Conservation (phyloP, 352 stramenopile species). For the Aphanomyces astaci region DNA sequence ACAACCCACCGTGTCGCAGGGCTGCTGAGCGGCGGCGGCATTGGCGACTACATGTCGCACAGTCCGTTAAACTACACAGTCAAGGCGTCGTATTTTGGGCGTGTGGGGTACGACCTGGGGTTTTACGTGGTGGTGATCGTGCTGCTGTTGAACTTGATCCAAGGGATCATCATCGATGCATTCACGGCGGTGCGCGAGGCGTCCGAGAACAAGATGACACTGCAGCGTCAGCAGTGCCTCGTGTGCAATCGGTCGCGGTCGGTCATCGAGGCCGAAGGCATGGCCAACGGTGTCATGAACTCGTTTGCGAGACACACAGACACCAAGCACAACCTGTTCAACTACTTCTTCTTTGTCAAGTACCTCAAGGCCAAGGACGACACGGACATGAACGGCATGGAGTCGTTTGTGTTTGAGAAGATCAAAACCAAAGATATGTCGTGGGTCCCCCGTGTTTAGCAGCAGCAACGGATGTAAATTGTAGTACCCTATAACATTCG, state of each 20-base stretch:
- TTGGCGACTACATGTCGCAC: constrained; percentile 18
- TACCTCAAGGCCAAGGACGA: constrained; percentile 23
- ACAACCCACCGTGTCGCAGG: background rate
- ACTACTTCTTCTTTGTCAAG: constrained; percentile 25
- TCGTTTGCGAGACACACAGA: constrained; percentile 18
- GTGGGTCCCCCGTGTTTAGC: constrained; percentile 21
- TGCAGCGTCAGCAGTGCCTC: constrained; percentile 18
- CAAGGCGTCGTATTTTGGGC: constrained; percentile 14
- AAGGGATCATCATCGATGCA: constrained; percentile 24
- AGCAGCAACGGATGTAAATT: background rate
- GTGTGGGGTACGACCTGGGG: constrained; percentile 17
- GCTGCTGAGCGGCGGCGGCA: constrained; percentile 16
- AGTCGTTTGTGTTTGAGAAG: constrained; percentile 23
- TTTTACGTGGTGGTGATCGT: constrained; percentile 19
- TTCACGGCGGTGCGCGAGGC: constrained; percentile 22
- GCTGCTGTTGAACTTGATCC: constrained; percentile 18
- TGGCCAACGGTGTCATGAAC: constrained; percentile 17
- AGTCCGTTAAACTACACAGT: constrained; percentile 5
- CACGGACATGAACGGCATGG: constrained; percentile 23
- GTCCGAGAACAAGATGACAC: constrained; percentile 21
- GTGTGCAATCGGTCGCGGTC: constrained; percentile 15
- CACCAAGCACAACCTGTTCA: constrained; percentile 20
- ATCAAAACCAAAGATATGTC: constrained; percentile 24
- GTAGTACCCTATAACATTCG: background rate
- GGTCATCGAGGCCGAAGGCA: constrained; percentile 20